Percentiles rank a stretch among this genome's conserved stretches.
Conservation (phyloP, 1,284 basidiomycete species). For the Ceratorhiza oryzae-sativae region DNA sequence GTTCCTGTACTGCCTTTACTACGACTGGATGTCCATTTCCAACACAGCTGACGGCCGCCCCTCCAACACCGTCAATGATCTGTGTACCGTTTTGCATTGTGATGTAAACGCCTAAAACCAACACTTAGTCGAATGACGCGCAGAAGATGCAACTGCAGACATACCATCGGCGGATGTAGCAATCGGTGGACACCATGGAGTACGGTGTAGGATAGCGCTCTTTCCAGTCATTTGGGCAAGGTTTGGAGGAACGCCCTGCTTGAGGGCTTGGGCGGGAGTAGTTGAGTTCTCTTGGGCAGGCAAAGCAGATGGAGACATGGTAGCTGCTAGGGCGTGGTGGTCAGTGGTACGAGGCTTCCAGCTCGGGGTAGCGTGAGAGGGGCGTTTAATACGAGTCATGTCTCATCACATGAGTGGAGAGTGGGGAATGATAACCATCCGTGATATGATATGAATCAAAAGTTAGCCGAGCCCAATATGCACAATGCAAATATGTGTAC, state of each 20-base stretch:
- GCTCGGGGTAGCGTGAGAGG: conserved; percentile 15
- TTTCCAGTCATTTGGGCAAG: conserved; percentile 26
- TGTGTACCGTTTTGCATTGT: conserved; percentile 63
- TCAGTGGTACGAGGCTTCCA: background rate
- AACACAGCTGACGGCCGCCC: conserved; percentile 82
- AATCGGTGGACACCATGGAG: conserved; percentile 72
- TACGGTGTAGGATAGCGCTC: conserved; percentile 48
- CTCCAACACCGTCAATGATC: conserved; percentile 79
- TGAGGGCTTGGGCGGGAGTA: conserved; percentile 29
- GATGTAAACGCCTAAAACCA: conserved; percentile 24
- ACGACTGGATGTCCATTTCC: conserved; percentile 78
- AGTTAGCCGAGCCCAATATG: conserved; percentile 35
- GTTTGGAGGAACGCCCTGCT: conserved; percentile 30
- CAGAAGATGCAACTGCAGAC: background rate
- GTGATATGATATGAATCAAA: conserved; percentile 22
- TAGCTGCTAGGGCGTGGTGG: no score
- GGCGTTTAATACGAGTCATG: conserved; percentile 17
- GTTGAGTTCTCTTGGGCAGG: background rate
- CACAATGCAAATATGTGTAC: background rate
- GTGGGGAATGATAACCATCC: background rate
- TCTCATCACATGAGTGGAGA: conserved; percentile 21
- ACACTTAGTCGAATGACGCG: no score
- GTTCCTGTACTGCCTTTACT: conserved; percentile 73
- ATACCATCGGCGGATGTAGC: conserved; percentile 71
- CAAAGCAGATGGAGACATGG: conserved; percentile 40